Evolutionary conservation across 352 stramenopile genomes (phyloP).

Genomic region (Phytopythium chamaehyphon): DNA sequence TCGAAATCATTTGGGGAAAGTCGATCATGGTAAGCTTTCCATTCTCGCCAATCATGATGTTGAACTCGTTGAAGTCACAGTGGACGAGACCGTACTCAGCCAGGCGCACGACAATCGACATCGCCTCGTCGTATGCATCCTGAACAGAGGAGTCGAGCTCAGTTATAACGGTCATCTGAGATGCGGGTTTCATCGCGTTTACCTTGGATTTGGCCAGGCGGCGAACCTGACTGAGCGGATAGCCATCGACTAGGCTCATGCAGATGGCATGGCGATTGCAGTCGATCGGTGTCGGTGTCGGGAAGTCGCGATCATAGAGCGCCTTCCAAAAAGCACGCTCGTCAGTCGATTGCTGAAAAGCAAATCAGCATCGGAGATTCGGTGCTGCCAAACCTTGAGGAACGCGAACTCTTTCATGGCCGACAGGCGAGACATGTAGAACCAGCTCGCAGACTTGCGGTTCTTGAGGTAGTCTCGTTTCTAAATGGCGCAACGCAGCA

Average conservation of each 20-base stretch:
- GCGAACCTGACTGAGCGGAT: conserved; percentile 95
- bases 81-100: conserved; percentile 98
- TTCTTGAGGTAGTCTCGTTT: conserved; percentile 99
- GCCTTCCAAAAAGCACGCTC: conserved; percentile 26
- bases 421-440: conserved; percentile 98
- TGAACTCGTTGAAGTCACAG: conserved; percentile 99
- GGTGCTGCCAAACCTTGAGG: conserved; percentile 92
- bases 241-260: conserved; percentile 96
- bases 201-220: conserved; percentile 88
- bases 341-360: no score
- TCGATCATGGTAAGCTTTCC: conserved; percentile 99
- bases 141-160: no score
- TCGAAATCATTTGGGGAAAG: conserved; percentile 99
- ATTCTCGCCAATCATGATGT: conserved; percentile 96
- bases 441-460: conserved; percentile 94
- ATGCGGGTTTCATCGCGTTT: no score
- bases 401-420: conserved; percentile 99
- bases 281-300: conserved; percentile 96
- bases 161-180: no score
- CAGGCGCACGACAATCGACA: conserved; percentile 96
- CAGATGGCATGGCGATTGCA: conserved; percentile 98
- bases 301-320: conserved; percentile 95
- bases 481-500: conserved; percentile 23
- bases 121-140: conserved; percentile 93
- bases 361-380: neutral